phyloP scores from a whole-genome alignment of 1,139 yeast genomes.

The Yamadazyma dushanensis region DNA sequence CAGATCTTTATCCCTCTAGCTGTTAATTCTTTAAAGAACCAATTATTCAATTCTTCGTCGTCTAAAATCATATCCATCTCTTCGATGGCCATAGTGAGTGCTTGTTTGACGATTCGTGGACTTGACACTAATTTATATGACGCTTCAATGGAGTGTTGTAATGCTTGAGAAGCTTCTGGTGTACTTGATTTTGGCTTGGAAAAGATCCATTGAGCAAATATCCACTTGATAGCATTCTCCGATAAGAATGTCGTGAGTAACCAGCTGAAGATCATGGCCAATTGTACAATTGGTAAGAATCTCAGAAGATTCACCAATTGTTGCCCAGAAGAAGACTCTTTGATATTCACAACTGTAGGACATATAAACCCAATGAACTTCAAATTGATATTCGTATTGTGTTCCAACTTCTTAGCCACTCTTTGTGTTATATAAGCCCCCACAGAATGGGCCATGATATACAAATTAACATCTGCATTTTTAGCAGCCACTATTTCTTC shows the following conservation, averaged over 20 bases:
- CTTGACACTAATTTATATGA: slow-evolving; percentile 43
- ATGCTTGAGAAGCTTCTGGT: slow-evolving; percentile 22
- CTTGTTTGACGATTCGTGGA: slow-evolving; percentile 47
- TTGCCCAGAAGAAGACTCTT: slow-evolving; percentile 51
- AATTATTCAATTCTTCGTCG: slow-evolving; percentile 43
- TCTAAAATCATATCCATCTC: slow-evolving; percentile 52
- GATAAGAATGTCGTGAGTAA: slow-evolving; percentile 24
- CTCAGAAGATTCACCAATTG: slow-evolving; percentile 30
- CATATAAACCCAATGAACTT: slow-evolving; percentile 59
- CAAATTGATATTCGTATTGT: slow-evolving; percentile 18
- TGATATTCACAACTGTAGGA: slow-evolving; percentile 62
- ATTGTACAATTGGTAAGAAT: slow-evolving; percentile 32
- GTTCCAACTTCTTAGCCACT: slow-evolving; percentile 31
- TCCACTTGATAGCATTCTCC: slow-evolving; percentile 17
- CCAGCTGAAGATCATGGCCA: slow-evolving; percentile 23
- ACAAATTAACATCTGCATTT: slow-evolving; percentile 31
- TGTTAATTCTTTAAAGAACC: slow-evolving; percentile 45
- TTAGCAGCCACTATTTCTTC: slow-evolving; percentile 24
- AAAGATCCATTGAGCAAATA: slow-evolving; percentile 25
- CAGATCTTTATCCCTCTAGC: slow-evolving; percentile 34
- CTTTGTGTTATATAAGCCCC: slow-evolving; percentile 61
- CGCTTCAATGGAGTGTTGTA: slow-evolving; percentile 43
- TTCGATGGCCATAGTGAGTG: slow-evolving; percentile 55
- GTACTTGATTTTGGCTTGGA: slow-evolving; percentile 22
- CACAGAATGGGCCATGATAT: slow-evolving; percentile 60